Percentiles rank a stretch among this genome's conserved stretches.
phyloP scores from a whole-genome alignment of 495 filamentous ascomycete species.

The Tuber calosporum region DNA sequence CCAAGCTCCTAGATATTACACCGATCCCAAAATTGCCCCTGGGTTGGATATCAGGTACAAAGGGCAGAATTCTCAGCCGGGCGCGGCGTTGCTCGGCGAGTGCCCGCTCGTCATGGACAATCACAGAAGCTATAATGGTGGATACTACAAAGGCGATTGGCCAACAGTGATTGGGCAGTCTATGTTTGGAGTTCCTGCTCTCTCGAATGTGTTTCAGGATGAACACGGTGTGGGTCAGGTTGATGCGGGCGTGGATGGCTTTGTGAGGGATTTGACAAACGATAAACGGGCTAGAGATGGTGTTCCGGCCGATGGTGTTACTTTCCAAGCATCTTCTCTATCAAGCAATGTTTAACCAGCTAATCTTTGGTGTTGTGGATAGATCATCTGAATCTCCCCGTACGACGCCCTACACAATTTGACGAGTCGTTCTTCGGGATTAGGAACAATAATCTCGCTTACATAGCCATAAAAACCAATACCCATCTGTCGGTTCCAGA shows the following conservation, averaged over 20 bases:
- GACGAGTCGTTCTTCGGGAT: conserved; percentile 33
- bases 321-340: neutral
- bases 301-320: conserved; percentile 17
- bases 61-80: neutral
- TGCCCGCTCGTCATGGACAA: no score
- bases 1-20: neutral
- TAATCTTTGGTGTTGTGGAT: conserved; percentile 1
- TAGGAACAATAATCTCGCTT: conserved; percentile 22
- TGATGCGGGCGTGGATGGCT: conserved; percentile 27
- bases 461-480: conserved; percentile 37
- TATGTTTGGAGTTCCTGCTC: neutral
- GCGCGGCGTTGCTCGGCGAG: neutral
- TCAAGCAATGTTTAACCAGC: neutral
- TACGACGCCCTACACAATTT: conserved; percentile 29
- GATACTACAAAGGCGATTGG: neutral
- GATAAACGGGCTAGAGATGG: conserved; percentile 33
- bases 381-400: conserved; percentile 22
- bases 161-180: neutral
- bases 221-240: conserved; percentile 3
- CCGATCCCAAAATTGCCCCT: neutral
- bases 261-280: conserved; percentile 29
- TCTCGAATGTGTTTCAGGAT: neutral
- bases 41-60: neutral
- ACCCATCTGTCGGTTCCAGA: conserved; percentile 33
- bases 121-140: conserved; percentile 16